Percentiles rank a stretch among this genome's conserved stretches.
These are phyloP conservation scores for Jatropha multifida DNA, from an alignment of 441 rosid genomes.

Conservation along the genomic window DNA sequence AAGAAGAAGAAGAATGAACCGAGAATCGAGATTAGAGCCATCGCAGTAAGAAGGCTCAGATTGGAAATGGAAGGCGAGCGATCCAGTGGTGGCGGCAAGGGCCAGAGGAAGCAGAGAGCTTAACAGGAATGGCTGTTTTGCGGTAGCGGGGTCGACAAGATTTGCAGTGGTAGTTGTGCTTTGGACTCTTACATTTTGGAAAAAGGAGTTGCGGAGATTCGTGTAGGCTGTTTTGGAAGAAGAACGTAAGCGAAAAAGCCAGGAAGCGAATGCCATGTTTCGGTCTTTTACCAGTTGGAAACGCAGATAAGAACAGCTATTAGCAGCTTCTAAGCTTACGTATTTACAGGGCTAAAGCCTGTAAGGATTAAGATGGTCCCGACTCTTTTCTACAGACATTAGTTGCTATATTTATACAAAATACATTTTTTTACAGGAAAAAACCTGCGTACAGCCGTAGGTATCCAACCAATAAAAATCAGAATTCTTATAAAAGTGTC, in stretches of 20 bases:
- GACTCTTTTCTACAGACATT: no score
- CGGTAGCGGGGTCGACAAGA: conserved; percentile 40
- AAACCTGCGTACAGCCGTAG: no score
- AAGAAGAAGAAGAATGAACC: conserved; percentile 23
- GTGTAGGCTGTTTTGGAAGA: conserved; percentile 35
- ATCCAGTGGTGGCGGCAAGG: conserved; percentile 54
- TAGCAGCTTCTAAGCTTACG: no score
- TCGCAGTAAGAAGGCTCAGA: conserved; percentile 56
- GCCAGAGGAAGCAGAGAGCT: conserved; percentile 33
- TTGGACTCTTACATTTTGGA: conserved; percentile 17
- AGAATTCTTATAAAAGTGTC: no score
- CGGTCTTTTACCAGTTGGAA: neutral
- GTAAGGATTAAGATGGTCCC: no score
- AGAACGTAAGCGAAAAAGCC: conserved; percentile 56
- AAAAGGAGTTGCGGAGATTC: conserved; percentile 34
- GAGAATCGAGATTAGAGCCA: conserved; percentile 41
- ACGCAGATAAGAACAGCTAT: no score
- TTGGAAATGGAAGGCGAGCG: conserved; percentile 44
- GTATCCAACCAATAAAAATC: no score
- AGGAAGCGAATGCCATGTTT: conserved; percentile 45
- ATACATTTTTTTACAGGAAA: no score
- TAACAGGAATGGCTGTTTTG: conserved; percentile 19
- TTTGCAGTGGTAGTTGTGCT: conserved; percentile 19
- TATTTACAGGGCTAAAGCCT: no score
- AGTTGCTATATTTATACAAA: no score